Percentiles rank a stretch among this genome's conserved stretches.
Conservation (phyloP, 768 basidiomycete species). For the Boletus reticulatus region DNA sequence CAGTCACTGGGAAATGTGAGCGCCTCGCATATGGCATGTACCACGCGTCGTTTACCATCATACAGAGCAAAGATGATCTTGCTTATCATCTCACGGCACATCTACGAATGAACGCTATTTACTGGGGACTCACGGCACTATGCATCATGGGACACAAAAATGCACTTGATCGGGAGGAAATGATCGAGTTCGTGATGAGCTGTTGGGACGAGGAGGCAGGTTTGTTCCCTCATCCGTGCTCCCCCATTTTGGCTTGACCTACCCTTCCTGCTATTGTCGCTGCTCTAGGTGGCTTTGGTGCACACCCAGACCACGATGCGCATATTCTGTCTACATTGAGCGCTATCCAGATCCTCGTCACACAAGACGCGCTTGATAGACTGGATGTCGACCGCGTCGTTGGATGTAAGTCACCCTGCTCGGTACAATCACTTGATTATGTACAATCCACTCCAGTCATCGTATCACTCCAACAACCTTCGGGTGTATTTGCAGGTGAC, state of each 20-base stretch:
- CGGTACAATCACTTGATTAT: background rate
- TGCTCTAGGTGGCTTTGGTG: slow-evolving; percentile 78
- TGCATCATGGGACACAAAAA: slow-evolving; percentile 76
- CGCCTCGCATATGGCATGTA: background rate
- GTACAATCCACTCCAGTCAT: slow-evolving; percentile 54
- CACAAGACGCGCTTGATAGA: slow-evolving; percentile 75
- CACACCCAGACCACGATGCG: slow-evolving; percentile 91
- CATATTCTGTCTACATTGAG: slow-evolving; percentile 86
- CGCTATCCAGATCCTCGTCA: slow-evolving; percentile 88
- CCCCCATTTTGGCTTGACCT: slow-evolving; percentile 1
- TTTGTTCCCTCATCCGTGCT: slow-evolving; percentile 13
- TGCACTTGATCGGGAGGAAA: slow-evolving; percentile 78
- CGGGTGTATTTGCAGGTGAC: slow-evolving; percentile 90
- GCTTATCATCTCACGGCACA: slow-evolving; percentile 90
- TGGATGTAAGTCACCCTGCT: slow-evolving; percentile 51
- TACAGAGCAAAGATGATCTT: slow-evolving; percentile 79
- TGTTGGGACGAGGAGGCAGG: slow-evolving; percentile 96
- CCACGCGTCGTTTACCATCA: background rate
- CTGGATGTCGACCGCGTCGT: slow-evolving; percentile 70
- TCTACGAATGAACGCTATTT: slow-evolving; percentile 91
- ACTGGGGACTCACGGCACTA: slow-evolving; percentile 93
- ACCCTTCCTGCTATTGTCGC: too few relatives aligned
- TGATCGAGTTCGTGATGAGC: slow-evolving; percentile 86
- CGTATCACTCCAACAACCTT: slow-evolving; percentile 77
- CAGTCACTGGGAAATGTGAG: slow-evolving; percentile 68